Conservation (phyloP, 1,284 basidiomycete species). For the Filobasidium uniguttulatum region DNA sequence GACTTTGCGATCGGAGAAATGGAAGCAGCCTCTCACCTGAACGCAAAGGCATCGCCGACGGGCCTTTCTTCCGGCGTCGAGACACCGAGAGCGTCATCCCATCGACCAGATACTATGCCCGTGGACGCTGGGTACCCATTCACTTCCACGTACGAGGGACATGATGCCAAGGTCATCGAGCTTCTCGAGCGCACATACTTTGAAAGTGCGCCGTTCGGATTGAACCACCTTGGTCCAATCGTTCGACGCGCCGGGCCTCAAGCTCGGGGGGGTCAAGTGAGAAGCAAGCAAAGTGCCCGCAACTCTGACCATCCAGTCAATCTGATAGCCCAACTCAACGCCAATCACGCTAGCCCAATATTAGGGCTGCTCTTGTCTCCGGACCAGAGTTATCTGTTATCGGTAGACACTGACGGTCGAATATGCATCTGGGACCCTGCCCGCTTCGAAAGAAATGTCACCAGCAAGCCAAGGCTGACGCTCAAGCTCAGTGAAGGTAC, state of each 20-base stretch:
- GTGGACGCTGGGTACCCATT: constrained; percentile 18
- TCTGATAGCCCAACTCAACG: constrained; percentile 71
- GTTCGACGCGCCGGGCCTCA: constrained; percentile 10
- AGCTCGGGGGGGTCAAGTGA: too few species aligned
- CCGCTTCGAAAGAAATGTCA: constrained; percentile 59
- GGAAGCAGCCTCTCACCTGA: constrained; percentile 48
- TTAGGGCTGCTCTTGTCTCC: constrained; percentile 75
- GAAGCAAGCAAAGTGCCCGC: constrained; percentile 13
- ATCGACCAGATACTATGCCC: neutral
- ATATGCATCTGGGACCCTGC: constrained; percentile 74
- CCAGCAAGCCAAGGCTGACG: constrained; percentile 31
- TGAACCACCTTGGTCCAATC: constrained; percentile 3
- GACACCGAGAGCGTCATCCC: constrained; percentile 18
- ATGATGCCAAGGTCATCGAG: constrained; percentile 6
- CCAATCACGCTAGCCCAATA: constrained; percentile 65
- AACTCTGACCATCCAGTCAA: constrained; percentile 47
- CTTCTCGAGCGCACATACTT: constrained; percentile 7
- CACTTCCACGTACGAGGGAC: constrained; percentile 42
- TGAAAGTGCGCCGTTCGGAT: constrained; percentile 2
- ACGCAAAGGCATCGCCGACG: neutral
- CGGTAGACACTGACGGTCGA: constrained; percentile 69
- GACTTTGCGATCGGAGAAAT: constrained; percentile 60
- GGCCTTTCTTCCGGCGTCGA: neutral
- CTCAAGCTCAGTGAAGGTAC: constrained; percentile 40
- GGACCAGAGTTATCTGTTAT: constrained; percentile 87